Evolutionary conservation across 1,284 basidiomycete species (phyloP).

Genomic region (Ganoderma sp.): DNA sequence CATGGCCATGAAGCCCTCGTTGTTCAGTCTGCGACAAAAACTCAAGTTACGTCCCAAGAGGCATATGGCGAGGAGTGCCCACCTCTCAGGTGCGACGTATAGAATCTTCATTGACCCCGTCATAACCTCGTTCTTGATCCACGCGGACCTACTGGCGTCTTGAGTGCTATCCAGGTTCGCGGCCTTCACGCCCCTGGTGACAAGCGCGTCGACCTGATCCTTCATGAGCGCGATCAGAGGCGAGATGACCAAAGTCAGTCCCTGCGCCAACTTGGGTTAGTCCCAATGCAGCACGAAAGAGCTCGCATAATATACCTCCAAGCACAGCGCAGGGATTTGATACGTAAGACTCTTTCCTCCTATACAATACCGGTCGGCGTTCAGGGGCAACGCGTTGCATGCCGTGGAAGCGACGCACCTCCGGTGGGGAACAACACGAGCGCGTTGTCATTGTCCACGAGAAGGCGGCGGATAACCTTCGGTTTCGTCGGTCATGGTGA

Average conservation of each 20-base stretch:
- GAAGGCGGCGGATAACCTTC: constrained; percentile 45
- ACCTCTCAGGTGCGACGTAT: constrained; percentile 95
- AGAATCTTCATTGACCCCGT: constrained; percentile 63
- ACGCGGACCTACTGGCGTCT: constrained; percentile 68
- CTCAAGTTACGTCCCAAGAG: constrained; percentile 34
- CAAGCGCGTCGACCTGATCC: constrained; percentile 89
- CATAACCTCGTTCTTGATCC: constrained; percentile 47
- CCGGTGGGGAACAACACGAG: constrained; percentile 49
- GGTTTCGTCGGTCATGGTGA: constrained; percentile 2
- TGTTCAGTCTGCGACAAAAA: constrained; percentile 63
- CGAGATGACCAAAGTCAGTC: constrained; percentile 73
- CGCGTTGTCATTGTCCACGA: constrained; percentile 49
- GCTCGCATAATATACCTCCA: constrained; percentile 37
- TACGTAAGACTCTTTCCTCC: constrained; percentile 56
- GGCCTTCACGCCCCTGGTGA: constrained; percentile 67
- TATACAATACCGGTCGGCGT: constrained; percentile 17
- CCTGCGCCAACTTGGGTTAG: constrained; percentile 41
- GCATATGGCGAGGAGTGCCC: constrained; percentile 15
- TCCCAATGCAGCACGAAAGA: neutral
- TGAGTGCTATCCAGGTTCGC: constrained; percentile 67
- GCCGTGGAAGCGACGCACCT: constrained; percentile 33
- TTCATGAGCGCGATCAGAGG: constrained; percentile 89
- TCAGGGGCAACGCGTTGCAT: neutral
- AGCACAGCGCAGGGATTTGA: constrained; percentile 70
- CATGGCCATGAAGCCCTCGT: constrained; percentile 76